These are phyloP conservation scores for Fusarium anguioides DNA, from an alignment of 2,329 filamentous ascomycete species.

Conservation along the genomic window DNA sequence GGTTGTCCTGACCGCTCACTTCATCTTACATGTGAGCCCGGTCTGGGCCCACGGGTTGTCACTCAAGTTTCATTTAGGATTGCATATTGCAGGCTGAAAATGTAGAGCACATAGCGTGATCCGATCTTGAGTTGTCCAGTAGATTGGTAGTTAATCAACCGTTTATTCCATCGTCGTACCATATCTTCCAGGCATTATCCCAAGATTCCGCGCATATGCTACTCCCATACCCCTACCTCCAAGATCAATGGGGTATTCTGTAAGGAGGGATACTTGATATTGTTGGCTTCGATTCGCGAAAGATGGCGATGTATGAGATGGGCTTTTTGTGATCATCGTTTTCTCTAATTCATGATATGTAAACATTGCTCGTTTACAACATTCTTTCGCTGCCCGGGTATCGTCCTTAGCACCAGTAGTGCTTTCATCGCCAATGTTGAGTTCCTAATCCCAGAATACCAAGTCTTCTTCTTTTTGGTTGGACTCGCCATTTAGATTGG, in stretches of 20 bases:
- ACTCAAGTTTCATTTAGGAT: neutral
- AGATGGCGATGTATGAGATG: neutral
- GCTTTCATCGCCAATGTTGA: neutral
- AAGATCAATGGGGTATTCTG: neutral
- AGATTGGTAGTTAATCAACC: constrained; percentile 10
- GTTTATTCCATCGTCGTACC: constrained; percentile 29
- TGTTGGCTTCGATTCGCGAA: neutral
- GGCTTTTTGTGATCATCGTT: neutral
- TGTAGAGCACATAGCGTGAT: constrained; percentile 23
- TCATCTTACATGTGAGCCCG: constrained; percentile 21
- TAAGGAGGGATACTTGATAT: neutral
- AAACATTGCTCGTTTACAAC: constrained; percentile 4
- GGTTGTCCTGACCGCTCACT: constrained; percentile 16
- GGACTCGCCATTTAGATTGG: constrained; percentile 65
- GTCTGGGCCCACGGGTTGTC: constrained; percentile 17
- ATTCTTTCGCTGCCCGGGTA: constrained; percentile 32
- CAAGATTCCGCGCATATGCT: neutral
- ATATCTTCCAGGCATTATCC: constrained; percentile 3
- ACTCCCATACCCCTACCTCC: neutral
- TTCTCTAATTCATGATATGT: constrained; percentile 8
- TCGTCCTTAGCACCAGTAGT: constrained; percentile 17
- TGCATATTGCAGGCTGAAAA: constrained; percentile 23
- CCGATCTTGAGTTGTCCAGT: constrained; percentile 18
- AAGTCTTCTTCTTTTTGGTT: constrained; percentile 9
- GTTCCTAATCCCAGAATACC: constrained; percentile 4